A percentile compares a stretch with the other conserved stretches of the same genome.
Evolutionary conservation across 2,329 filamentous ascomycete genomes (phyloP).

Genomic region (Aureobasidium namibiae): DNA sequence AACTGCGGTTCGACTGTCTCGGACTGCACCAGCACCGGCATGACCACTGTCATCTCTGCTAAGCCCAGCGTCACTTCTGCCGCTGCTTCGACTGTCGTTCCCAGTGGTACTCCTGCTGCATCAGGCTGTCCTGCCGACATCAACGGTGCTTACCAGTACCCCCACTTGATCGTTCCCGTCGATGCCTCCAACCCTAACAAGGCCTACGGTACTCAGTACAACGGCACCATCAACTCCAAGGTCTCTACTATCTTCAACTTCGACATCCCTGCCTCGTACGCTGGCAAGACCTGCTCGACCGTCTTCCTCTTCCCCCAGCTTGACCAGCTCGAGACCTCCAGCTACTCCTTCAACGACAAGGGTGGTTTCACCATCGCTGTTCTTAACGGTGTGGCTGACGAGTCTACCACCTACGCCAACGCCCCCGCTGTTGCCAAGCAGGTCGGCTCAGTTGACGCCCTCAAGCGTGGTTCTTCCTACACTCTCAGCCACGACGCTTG

Average conservation of each 20-base stretch:
- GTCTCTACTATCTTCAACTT: conserved; percentile 61
- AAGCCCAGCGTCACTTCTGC: conserved; percentile 10
- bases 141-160: conserved; percentile 30
- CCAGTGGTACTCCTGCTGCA: not conserved
- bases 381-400: conserved; percentile 39
- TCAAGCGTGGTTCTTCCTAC: conserved; percentile 22
- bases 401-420: conserved; percentile 36
- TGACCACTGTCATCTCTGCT: conserved; percentile 5
- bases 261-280: conserved; percentile 48
- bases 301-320: conserved; percentile 57
- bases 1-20: conserved; percentile 15
- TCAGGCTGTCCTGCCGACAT: conserved; percentile 21
- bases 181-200: conserved; percentile 46
- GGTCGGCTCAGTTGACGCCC: conserved; percentile 9
- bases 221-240: conserved; percentile 46
- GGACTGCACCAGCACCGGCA: conserved; percentile 12
- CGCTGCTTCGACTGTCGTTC: not conserved
- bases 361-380: conserved; percentile 33
- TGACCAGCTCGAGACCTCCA: conserved; percentile 49
- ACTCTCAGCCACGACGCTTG: conserved; percentile 21
- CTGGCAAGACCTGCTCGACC: conserved; percentile 53
- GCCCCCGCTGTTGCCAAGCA: conserved; percentile 11
- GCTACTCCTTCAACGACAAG: conserved; percentile 47
- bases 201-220: conserved; percentile 46
- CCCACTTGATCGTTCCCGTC: conserved; percentile 56